These are phyloP conservation scores for Tausonia pullulans DNA, from an alignment of 1,284 basidiomycete genomes.

Conservation along the genomic window DNA sequence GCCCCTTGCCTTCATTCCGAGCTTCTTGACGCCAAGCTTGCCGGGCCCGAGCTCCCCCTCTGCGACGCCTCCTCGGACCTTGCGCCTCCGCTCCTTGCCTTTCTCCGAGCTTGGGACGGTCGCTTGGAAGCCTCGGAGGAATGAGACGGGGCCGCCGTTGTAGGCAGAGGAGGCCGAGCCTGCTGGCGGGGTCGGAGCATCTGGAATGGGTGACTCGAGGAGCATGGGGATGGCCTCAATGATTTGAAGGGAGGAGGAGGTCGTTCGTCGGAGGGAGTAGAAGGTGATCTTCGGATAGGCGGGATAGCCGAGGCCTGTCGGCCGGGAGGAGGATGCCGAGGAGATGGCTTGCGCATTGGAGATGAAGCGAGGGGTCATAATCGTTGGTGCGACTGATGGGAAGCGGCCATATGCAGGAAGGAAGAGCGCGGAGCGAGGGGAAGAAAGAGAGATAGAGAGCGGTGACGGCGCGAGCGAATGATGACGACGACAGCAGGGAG, in stretches of 20 bases:
- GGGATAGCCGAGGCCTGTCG: background rate
- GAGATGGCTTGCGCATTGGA: background rate
- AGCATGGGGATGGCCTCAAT: constrained; percentile 69
- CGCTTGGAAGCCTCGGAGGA: constrained; percentile 78
- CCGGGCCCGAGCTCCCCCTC: constrained; percentile 59
- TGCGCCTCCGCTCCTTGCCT: constrained; percentile 58
- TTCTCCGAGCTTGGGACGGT: constrained; percentile 78
- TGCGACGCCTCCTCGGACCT: constrained; percentile 46
- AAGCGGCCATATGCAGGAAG: background rate
- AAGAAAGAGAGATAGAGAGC: background rate
- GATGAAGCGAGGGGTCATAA: constrained; percentile 12
- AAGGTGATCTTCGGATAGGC: background rate
- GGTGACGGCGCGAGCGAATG: background rate
- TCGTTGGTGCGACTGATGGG: constrained; percentile 11
- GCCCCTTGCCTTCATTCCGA: constrained; percentile 65
- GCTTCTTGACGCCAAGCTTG: constrained; percentile 60
- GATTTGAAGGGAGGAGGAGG: constrained; percentile 70
- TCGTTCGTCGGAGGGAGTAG: constrained; percentile 45
- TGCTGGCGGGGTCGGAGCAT: constrained; percentile 43
- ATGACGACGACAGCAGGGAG: background rate
- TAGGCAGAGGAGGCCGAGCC: no score
- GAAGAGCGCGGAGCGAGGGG: background rate
- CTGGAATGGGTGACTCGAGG: constrained; percentile 58
- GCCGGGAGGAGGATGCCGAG: background rate
- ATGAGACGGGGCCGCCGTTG: constrained; percentile 46